Evolutionary conservation across 1,284 basidiomycete species (phyloP), one percentile per base, ranked within the genome.

Genomic region (Cryptococcus neoformans): DNA sequence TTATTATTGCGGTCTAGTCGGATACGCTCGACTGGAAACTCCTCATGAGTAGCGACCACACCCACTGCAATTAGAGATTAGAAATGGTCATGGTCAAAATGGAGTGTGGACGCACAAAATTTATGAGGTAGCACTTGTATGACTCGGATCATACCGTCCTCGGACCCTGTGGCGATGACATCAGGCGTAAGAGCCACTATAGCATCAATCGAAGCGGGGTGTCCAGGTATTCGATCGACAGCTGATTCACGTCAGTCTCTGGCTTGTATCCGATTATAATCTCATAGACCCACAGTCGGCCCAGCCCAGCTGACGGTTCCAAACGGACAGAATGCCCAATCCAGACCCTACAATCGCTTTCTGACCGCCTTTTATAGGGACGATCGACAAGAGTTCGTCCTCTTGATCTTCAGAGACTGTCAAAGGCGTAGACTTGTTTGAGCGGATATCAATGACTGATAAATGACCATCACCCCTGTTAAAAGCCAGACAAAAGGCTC

Each of bases 361-460:
- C 36, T 85, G 80, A 2, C 82, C 86, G 85, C 85, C 84, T 80
- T 89, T 91, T 70, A 97, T 90, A 5, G 89, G 76, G 12, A 88
- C 85, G 53, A 94, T 84, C 4, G 89, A 91, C 6, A 97, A 81
- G 34, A 97, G 79, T 71, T 97, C 94, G 73, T 98, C 94, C 72
- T 97, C 94, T 75, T 98, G 94, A 78, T 97, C 91, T 70, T 95
- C 92, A 14, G 89, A 91, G 51, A 90, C 87, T 0, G 87, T 85
- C 58, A 88, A 76, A 1, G 90, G 89, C 54, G 85, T 82, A 9
- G 81, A 67, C 70, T 87, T 90, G 70, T 85, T 92, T 39, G 85
- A 87, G 62, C 88, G 85, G 42, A 90, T 84, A 68, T 98, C 94
- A 68, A 96, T 87, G 37, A 93, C 90, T 7, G 89, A 91, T 45